Percentiles rank a stretch among this genome's conserved stretches.
phyloP scores from a whole-genome alignment of 768 basidiomycete species.

The Ramaria sp. region DNA sequence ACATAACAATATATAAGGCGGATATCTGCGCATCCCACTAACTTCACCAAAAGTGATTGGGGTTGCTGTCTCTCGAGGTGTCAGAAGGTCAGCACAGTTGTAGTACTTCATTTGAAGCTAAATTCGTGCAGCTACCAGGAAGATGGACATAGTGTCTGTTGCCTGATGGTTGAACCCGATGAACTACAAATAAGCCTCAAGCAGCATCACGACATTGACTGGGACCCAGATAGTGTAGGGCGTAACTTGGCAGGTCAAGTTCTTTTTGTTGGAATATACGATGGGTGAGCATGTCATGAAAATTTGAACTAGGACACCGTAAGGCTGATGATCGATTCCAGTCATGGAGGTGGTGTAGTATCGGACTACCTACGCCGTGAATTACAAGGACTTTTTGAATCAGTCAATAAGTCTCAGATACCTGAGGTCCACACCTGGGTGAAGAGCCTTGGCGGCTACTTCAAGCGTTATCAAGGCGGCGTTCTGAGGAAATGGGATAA shows the following conservation, averaged over 20 bases:
- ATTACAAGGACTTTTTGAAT: conserved; percentile 76
- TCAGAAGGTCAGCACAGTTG: conserved; percentile 39
- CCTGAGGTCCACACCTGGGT: conserved; percentile 70
- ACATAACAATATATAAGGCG: conserved; percentile 29
- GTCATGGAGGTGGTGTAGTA: conserved; percentile 87
- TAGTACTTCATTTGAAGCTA: conserved; percentile 11
- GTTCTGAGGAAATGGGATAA: conserved; percentile 55
- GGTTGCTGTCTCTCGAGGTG: conserved; percentile 63
- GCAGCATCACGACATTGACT: conserved; percentile 50
- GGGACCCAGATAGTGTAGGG: conserved; percentile 51
- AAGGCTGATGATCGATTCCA: conserved; percentile 18
- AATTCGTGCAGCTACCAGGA: conserved; percentile 63
- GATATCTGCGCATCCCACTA: conserved; percentile 57
- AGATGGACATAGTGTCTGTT: conserved; percentile 71
- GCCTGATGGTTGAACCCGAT: conserved; percentile 63
- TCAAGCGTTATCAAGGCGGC: conserved; percentile 80
- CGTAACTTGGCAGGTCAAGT: conserved; percentile 61
- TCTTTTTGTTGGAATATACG: conserved; percentile 83
- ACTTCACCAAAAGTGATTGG: conserved; percentile 72
- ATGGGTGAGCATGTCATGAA: conserved; percentile 50
- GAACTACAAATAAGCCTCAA: conserved; percentile 61
- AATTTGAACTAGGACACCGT: background rate
- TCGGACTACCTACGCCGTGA: conserved; percentile 80
- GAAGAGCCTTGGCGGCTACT: conserved; percentile 80
- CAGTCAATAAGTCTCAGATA: conserved; percentile 56